Base-by-base conservation (phyloP, 2,329 filamentous ascomycete genomes). In the Thelonectria discophora region DNA sequence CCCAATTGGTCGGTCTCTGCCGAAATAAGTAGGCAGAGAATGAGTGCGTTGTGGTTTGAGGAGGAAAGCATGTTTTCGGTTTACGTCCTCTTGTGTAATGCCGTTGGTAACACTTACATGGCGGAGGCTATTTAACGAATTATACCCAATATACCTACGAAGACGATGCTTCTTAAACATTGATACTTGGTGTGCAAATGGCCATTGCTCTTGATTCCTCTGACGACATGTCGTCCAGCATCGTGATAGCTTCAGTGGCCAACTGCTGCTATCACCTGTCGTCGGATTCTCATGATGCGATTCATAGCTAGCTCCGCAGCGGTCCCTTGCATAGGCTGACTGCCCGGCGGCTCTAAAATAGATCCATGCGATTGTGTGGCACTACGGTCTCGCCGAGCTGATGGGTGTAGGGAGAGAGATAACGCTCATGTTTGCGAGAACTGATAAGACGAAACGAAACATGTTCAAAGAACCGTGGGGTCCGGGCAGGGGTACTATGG, bases 141-240 rank as follows among this genome's bases (percentile, higher is more conserved):
- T 71, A 71, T 71, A 71, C 69, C 69, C 69, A 62, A 67, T 46
- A 64, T 50, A 67, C 21, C 6, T 24, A 24, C 52, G 46, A 60
- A 56, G 47, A 60, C 39, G 49, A 63, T 58, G 57, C 54, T 64
- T 55, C 51, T 63, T 61, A 55, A 55, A 20, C 40, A 30, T 52
- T 27, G 5, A 30, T 30, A 30, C 27, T 6, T 30, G 27, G 27
- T 30, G 27, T 30, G 5, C 27, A 30, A 30, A 30, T 30, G n/a
- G n/a, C n/a, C n/a, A n/a, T n/a, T n/a, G 5, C 21, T 24, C 32
- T 34, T 34, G 40, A 43, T 20, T 20, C 4, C 40, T 12, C 27
- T 9, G 5, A 8, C 9, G 27, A 30, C 27, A 8, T 30, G 6
- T 30, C 9, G 27, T 10, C 34, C 5, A 13, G 34, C 4, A 55